These are phyloP conservation scores for Alternaria sp. DNA, from an alignment of 2,329 filamentous ascomycete genomes.

Conservation along the genomic window DNA sequence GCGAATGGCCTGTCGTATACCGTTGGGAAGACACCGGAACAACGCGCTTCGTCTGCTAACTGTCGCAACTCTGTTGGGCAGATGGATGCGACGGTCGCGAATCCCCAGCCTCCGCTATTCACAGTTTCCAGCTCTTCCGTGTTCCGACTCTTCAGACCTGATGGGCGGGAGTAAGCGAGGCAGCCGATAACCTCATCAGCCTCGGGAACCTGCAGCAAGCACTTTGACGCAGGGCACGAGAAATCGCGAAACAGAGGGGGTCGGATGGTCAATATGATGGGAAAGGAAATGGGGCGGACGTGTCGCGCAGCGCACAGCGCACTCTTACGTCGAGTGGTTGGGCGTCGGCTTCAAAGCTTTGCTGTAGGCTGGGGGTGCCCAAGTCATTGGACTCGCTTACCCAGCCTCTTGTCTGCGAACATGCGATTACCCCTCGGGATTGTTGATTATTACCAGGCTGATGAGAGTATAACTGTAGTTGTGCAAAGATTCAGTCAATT, in stretches of 20 bases:
- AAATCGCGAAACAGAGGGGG: slow-evolving; percentile 7
- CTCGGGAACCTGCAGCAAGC: slow-evolving; percentile 23
- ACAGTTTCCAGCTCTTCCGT: slow-evolving; percentile 12
- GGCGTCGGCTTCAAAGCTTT: slow-evolving; percentile 31
- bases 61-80: not conserved
- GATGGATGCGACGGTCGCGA: slow-evolving; percentile 1
- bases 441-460: slow-evolving; percentile 7
- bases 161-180: slow-evolving; percentile 22
- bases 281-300: slow-evolving; percentile 18
- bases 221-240: slow-evolving; percentile 25
- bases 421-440: slow-evolving; percentile 19
- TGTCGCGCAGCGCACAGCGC: slow-evolving; percentile 30
- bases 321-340: slow-evolving; percentile 38
- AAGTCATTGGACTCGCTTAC: slow-evolving; percentile 38
- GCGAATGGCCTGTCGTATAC: slow-evolving; percentile 13
- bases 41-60: slow-evolving; percentile 13
- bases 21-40: slow-evolving; percentile 10
- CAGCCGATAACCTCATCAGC: slow-evolving; percentile 16
- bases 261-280: slow-evolving; percentile 14
- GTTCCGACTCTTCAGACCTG: slow-evolving; percentile 11
- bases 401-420: slow-evolving; percentile 32
- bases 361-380: slow-evolving; percentile 33
- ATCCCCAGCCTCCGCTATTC: slow-evolving; percentile 10
- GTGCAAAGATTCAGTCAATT: slow-evolving; percentile 7
- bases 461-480: not conserved